Evolutionary conservation across 2,329 filamentous ascomycete species (phyloP), one percentile per base, ranked within the genome.

Genomic region (Fusarium annulatum): DNA sequence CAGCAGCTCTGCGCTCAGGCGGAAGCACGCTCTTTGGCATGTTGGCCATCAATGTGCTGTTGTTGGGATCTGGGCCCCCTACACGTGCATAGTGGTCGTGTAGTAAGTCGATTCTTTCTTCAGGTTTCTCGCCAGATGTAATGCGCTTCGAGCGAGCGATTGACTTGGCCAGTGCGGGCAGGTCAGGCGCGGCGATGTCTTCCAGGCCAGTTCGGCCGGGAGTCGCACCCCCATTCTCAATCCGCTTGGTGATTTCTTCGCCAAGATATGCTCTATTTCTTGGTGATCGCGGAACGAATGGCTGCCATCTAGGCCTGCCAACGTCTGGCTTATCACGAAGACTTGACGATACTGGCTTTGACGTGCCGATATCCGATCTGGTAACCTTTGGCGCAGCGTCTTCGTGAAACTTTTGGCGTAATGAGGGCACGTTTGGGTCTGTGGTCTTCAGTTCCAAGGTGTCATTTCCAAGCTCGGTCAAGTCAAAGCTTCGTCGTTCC

Each of bases 1-100:
- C 88, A 3, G 88, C 88, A 11, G 87, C 86, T 51, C 84, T 83
- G 39, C 89, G 83, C 57, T 88, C 86, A 7, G 86, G 85, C 14
- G 88, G 83, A 18, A 90, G 76, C 5, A 80, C 81, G 28, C 84
- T 83, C 65, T 84, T 85, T 9, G 85, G 82, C 9, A 82, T 79
- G 57, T 85, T 85, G 28, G 78, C 81, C 34, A 81, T 69, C 58
- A 81, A 78, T 34, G 83, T 72, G 63, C 72, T 76, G 55, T 77
- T 77, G 36, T 82, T 80, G 28, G 70, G 57, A 11, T 84, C 81
- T 9, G 83, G 79, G 2, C 80, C 83, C 11, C 85, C 86, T 2
- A 88, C 80, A 14, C 83, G 82, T 14, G 83, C 84, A 71, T 86
- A 88, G 16, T 81, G 83, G 67, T 85, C 81, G 52, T 84, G 81